Percentiles rank a stretch among this genome's conserved stretches.
phyloP scores from a whole-genome alignment of 1,139 yeast genomes.

The Hanseniaspora sp. region DNA sequence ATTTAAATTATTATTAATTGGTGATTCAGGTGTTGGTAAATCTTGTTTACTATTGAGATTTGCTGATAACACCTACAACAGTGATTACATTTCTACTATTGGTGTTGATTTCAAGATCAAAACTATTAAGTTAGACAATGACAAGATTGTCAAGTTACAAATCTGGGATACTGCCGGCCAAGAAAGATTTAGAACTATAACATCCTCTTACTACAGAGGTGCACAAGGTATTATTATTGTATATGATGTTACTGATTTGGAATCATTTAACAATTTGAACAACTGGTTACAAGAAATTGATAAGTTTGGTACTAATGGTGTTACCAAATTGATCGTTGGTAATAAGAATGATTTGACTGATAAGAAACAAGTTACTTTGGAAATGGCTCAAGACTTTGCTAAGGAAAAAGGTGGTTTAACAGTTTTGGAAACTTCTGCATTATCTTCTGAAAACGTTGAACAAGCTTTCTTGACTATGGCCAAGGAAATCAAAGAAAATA shows the following conservation, averaged over 20 bases:
- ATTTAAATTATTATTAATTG: slow-evolving; percentile 84
- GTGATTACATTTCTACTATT: slow-evolving; percentile 91
- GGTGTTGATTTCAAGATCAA: slow-evolving; percentile 98
- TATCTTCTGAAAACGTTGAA: slow-evolving; percentile 91
- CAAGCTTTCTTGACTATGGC: slow-evolving; percentile 99
- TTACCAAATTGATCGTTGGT: slow-evolving; percentile 89
- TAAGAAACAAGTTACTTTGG: slow-evolving; percentile 89
- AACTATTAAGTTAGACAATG: slow-evolving; percentile 87
- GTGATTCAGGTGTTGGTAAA: slow-evolving; percentile 97
- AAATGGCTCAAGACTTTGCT: slow-evolving; percentile 95
- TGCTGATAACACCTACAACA: slow-evolving; percentile 95
- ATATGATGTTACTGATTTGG: slow-evolving; percentile 96
- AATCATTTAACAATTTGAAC: slow-evolving; percentile 90
- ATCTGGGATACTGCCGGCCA: slow-evolving; percentile 99
- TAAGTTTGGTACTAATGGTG: slow-evolving; percentile 96
- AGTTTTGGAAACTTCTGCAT: slow-evolving; percentile 92
- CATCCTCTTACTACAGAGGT: slow-evolving; percentile 95
- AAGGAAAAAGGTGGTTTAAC: slow-evolving; percentile 83
- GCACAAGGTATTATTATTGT: slow-evolving; percentile 98
- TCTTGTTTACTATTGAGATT: slow-evolving; percentile 88
- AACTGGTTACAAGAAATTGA: slow-evolving; percentile 99
- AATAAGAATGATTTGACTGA: slow-evolving; percentile 92
- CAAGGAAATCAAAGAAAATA: slow-evolving; percentile 91
- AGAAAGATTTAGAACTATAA: slow-evolving; percentile 94
- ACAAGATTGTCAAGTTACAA: slow-evolving; percentile 86